A percentile compares a stretch with the other conserved stretches of the same genome.
Conservation (phyloP, 495 filamentous ascomycete species). For the Trichoderma asperelloides region DNA sequence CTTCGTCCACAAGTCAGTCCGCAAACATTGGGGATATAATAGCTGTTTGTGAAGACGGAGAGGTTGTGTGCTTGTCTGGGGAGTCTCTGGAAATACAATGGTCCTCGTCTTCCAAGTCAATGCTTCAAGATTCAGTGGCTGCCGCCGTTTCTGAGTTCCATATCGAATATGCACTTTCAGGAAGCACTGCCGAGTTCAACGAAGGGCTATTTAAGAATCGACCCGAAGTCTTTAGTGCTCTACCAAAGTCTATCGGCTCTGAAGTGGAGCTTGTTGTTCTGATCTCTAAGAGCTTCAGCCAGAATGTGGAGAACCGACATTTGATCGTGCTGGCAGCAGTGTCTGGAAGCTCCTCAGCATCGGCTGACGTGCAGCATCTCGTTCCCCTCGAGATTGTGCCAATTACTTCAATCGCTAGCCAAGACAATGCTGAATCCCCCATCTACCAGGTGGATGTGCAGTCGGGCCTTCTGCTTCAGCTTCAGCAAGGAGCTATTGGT, state of each 20-base stretch:
- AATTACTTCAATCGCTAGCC: constrained; percentile 9
- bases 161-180: constrained; percentile 32
- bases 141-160: constrained; percentile 19
- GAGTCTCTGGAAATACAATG: constrained; percentile 34
- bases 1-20: constrained; percentile 9
- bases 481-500: constrained; percentile 32
- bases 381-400: constrained; percentile 21
- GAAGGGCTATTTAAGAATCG: constrained; percentile 12
- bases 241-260: constrained; percentile 22
- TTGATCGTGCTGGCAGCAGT: constrained; percentile 38
- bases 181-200: constrained; percentile 11
- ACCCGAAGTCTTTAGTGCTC: constrained; percentile 3
- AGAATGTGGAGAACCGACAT: constrained; percentile 20
- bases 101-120: constrained; percentile 23
- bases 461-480: constrained; percentile 46
- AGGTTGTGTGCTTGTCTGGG: constrained; percentile 28
- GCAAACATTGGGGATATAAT: constrained; percentile 25
- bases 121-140: constrained; percentile 29
- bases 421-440: constrained; percentile 3
- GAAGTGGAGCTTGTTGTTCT: constrained; percentile 41
- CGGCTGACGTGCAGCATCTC: constrained; percentile 16
- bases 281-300: constrained; percentile 24
- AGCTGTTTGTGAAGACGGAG: constrained; percentile 30
- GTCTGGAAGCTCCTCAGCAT: constrained; percentile 18
- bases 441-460: constrained; percentile 46